Conservation (phyloP, 257 asterid genomes). For the Ocimum tenuiflorum region DNA sequence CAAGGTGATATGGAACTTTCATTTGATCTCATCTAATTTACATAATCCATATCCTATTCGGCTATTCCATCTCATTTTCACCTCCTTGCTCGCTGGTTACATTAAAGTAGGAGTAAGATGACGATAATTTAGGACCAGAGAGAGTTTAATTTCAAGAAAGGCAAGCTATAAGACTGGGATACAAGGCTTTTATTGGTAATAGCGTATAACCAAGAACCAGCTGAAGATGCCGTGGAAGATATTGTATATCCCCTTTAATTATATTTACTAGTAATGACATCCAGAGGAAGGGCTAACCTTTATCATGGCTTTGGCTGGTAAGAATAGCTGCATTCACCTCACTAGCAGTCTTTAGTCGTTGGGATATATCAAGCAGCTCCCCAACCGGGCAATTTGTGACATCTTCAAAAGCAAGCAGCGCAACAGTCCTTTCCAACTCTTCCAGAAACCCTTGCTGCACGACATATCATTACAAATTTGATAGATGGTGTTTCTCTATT, state of each 20-base stretch:
- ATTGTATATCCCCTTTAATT: background rate
- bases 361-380: constrained; percentile 67
- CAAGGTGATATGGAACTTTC: too few relatives aligned
- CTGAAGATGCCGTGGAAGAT: background rate
- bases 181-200: background rate
- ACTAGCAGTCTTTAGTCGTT: constrained; percentile 70
- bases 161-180: background rate
- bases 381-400: constrained; percentile 60
- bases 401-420: constrained; percentile 77
- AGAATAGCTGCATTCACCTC: constrained; percentile 85
- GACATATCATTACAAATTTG: background rate
- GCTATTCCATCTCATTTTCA: too few relatives aligned
- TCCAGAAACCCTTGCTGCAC: constrained; percentile 60
- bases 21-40: too few relatives aligned
- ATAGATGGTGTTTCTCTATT: background rate
- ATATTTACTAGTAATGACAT: background rate
- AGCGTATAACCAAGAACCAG: background rate
- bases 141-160: background rate
- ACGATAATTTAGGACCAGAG: background rate
- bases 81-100: too few relatives aligned
- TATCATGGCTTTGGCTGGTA: constrained; percentile 82
- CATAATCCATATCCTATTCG: too few relatives aligned
- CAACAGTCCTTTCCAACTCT: constrained; percentile 80
- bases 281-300: constrained; percentile 41
- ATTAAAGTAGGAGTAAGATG: background rate